Percentiles rank a stretch among this genome's conserved stretches.
phyloP scores from a whole-genome alignment of 2,329 filamentous ascomycete species.

The Pezicula neosporulosa region DNA sequence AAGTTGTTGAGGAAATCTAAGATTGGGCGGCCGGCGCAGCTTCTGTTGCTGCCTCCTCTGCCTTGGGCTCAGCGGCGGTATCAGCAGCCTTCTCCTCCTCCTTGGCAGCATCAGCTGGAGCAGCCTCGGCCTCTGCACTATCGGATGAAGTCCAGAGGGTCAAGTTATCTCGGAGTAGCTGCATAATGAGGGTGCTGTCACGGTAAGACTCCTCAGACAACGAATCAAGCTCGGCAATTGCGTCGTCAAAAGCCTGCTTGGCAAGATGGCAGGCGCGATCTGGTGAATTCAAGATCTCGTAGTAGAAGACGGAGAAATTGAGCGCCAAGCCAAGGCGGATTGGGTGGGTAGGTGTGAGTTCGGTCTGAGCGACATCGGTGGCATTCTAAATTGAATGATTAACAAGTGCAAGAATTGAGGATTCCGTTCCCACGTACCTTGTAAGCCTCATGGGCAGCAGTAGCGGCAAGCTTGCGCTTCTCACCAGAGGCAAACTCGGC shows the following conservation, averaged over 20 bases:
- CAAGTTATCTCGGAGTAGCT: constrained; percentile 96
- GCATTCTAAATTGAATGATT: constrained; percentile 48
- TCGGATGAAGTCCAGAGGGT: constrained; percentile 98
- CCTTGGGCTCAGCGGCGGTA: constrained; percentile 20
- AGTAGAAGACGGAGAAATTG: constrained; percentile 99
- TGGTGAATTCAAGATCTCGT: constrained; percentile 97
- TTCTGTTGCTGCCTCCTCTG: constrained; percentile 10
- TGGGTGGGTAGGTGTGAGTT: constrained; percentile 87
- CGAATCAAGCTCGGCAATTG: constrained; percentile 95
- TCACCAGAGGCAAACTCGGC: constrained; percentile 95
- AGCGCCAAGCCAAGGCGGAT: constrained; percentile 89
- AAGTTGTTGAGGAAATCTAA: constrained; percentile 38
- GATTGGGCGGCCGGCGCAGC: constrained; percentile 46
- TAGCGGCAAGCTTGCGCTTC: constrained; percentile 91
- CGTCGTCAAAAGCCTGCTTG: constrained; percentile 94
- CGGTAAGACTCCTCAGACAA: constrained; percentile 98
- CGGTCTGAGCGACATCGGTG: constrained; percentile 85
- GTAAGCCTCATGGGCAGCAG: constrained; percentile 95
- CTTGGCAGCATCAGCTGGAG: constrained; percentile 55
- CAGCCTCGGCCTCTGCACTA: constrained; percentile 70
- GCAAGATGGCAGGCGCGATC: constrained; percentile 97
- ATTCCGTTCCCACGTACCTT: constrained; percentile 46
- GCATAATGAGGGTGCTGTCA: constrained; percentile 99
- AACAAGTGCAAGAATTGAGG: constrained; percentile 7
- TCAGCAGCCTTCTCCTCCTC: constrained; percentile 49